These are phyloP conservation scores for Blepharisma stoltei DNA, from an alignment of 73 alveolate species.

Conservation along the genomic window DNA sequence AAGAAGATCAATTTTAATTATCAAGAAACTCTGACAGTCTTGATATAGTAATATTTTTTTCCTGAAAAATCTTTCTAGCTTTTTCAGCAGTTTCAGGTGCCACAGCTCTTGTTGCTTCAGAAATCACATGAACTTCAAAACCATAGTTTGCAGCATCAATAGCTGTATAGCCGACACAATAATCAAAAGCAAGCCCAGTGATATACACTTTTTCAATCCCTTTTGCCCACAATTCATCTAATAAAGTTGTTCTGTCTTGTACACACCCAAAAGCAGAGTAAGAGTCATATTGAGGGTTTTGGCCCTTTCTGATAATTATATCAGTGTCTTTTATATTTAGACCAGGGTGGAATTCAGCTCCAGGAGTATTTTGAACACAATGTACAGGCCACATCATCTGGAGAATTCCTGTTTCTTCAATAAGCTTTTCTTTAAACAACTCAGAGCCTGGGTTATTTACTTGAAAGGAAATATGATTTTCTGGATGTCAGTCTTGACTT, in stretches of 20 bases:
- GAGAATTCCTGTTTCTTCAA: slow-evolving; percentile 43
- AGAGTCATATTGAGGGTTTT: slow-evolving; percentile 56
- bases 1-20: too few species aligned
- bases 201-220: slow-evolving; percentile 61
- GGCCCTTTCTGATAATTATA: slow-evolving; percentile 72
- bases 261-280: slow-evolving; percentile 89
- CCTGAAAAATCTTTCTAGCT: slow-evolving; percentile 14
- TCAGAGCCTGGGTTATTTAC: slow-evolving; percentile 62
- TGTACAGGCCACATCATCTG: slow-evolving; percentile 92
- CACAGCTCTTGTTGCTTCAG: slow-evolving; percentile 78
- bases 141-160: slow-evolving; percentile 83
- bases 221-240: slow-evolving; percentile 46
- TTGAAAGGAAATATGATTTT: slow-evolving; percentile 77
- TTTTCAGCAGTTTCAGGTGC: slow-evolving; percentile 55
- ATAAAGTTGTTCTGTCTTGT: slow-evolving; percentile 76
- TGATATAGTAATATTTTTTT: too few species aligned
- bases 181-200: slow-evolving; percentile 94
- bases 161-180: slow-evolving; percentile 96
- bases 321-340: slow-evolving; percentile 62
- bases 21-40: too few species aligned
- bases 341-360: slow-evolving; percentile 83
- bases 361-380: slow-evolving; percentile 82
- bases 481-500: slow-evolving; percentile 91
- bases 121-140: slow-evolving; percentile 67
- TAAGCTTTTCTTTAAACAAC: slow-evolving; percentile 32